A percentile compares a stretch with the other conserved stretches of the same genome.
Evolutionary conservation across 768 basidiomycete genomes (phyloP).

Genomic region (Mycena olivaceomarginata): DNA sequence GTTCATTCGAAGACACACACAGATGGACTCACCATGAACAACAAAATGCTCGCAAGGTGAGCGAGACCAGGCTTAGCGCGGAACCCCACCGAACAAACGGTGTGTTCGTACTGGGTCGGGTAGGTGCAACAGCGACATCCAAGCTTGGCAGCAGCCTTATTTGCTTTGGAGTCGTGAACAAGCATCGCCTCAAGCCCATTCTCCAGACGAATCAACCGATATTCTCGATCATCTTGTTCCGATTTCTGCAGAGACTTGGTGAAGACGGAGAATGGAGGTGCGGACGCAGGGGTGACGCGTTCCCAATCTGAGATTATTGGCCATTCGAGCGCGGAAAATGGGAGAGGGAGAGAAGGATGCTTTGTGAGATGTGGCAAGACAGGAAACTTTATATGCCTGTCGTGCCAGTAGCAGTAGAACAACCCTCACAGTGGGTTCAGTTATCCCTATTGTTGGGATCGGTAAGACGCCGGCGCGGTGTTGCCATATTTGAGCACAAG

Average conservation of each 20-base stretch:
- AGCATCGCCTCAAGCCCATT: constrained; percentile 93
- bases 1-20: constrained; percentile 10
- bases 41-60: constrained; percentile 95
- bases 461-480: too few relatives aligned
- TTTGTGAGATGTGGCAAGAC: constrained; percentile 35
- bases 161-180: constrained; percentile 89
- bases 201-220: constrained; percentile 87
- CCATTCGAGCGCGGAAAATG: constrained; percentile 44
- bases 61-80: constrained; percentile 82
- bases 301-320: constrained; percentile 55
- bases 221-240: constrained; percentile 86
- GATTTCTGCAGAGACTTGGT: constrained; percentile 80
- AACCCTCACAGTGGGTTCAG: constrained; percentile 17
- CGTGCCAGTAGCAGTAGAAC: constrained; percentile 16
- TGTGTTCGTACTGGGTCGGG: constrained; percentile 86
- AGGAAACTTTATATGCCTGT: constrained; percentile 8
- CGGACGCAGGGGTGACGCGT: constrained; percentile 52
- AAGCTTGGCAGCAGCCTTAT: constrained; percentile 97
- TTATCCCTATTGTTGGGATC: too few relatives aligned
- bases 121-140: constrained; percentile 95
- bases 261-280: constrained; percentile 74
- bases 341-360: background rate
- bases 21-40: constrained; percentile 88
- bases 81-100: constrained; percentile 11
- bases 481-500: too few relatives aligned